phyloP scores from a whole-genome alignment of 371 early-diverging fungal species.

The Amoeboaphelidium protococcarum region DNA sequence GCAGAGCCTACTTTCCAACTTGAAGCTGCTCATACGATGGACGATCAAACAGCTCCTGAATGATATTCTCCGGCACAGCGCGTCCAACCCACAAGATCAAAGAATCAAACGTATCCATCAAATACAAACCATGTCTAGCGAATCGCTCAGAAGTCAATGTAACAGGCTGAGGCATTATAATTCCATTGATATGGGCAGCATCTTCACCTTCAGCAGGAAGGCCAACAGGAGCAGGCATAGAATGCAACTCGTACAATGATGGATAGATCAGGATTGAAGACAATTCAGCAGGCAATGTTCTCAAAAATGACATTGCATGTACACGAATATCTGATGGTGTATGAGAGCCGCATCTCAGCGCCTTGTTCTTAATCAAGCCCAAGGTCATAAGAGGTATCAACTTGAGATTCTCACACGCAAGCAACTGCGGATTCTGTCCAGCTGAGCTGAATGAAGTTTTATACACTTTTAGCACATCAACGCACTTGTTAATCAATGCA shows the following conservation, averaged over 20 bases:
- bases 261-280: conserved; percentile 20
- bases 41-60: conserved; percentile 31
- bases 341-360: conserved; percentile 17
- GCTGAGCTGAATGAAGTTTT: conserved; percentile 48
- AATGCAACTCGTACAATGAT: conserved; percentile 58
- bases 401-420: conserved; percentile 54
- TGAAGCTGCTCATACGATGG: conserved; percentile 13
- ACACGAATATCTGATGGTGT: conserved; percentile 28
- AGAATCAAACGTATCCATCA: conserved; percentile 52
- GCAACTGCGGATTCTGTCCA: conserved; percentile 43
- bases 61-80: conserved; percentile 40
- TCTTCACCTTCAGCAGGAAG: conserved; percentile 9
- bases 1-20: conserved; percentile 18
- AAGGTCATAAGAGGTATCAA: conserved; percentile 57
- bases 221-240: conserved; percentile 35
- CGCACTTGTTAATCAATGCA: conserved; percentile 54
- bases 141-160: conserved; percentile 47
- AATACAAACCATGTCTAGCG: conserved; percentile 49
- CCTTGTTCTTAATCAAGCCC: conserved; percentile 39
- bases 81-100: conserved; percentile 72
- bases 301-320: conserved; percentile 21
- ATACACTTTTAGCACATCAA: conserved; percentile 60
- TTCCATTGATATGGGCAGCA: conserved; percentile 16
- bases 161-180: conserved; percentile 29
- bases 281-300: conserved; percentile 51